phyloP scores from a whole-genome alignment of 2,329 filamentous ascomycete species.

The Cyphellophora attinorum region DNA sequence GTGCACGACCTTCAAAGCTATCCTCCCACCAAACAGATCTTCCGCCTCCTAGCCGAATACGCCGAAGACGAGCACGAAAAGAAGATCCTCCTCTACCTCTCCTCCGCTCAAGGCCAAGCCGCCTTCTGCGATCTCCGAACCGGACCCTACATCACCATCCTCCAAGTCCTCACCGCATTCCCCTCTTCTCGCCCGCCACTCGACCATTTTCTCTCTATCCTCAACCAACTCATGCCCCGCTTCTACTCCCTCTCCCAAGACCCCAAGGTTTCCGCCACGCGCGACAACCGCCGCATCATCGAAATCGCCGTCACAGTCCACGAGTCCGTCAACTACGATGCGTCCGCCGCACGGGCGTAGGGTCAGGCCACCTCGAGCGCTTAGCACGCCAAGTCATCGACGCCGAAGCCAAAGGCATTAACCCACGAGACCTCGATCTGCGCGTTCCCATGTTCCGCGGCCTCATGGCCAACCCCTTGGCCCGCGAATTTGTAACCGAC shows the following conservation, averaged over 20 bases:
- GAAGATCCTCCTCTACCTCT: conserved; percentile 78
- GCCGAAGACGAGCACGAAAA: conserved; percentile 71
- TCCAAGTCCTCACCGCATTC: conserved; percentile 83
- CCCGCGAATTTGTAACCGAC: conserved; percentile 81
- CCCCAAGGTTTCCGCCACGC: conserved; percentile 66
- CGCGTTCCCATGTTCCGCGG: conserved; percentile 96
- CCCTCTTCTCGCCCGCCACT: conserved; percentile 83
- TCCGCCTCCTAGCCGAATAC: conserved; percentile 78
- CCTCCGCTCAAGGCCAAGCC: conserved; percentile 81
- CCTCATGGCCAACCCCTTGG: conserved; percentile 92
- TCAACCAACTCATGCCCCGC: conserved; percentile 87
- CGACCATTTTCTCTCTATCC: conserved; percentile 66
- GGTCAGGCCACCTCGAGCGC: conserved; percentile 87
- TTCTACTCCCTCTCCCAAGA: conserved; percentile 99
- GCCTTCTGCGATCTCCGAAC: conserved; percentile 92
- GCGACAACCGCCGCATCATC: conserved; percentile 69
- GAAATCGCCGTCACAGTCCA: conserved; percentile 97
- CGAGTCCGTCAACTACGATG: conserved; percentile 70
- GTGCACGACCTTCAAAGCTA: conserved; percentile 91
- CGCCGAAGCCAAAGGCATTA: conserved; percentile 52
- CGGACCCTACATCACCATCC: conserved; percentile 72
- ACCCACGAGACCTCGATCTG: conserved; percentile 47
- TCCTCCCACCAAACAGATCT: conserved; percentile 76
- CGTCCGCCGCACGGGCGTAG: conserved; percentile 69
- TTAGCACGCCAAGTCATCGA: conserved; percentile 64